Base-by-base conservation (phyloP, 805 yeast species). In the Naumovozyma dairenensis region DNA sequence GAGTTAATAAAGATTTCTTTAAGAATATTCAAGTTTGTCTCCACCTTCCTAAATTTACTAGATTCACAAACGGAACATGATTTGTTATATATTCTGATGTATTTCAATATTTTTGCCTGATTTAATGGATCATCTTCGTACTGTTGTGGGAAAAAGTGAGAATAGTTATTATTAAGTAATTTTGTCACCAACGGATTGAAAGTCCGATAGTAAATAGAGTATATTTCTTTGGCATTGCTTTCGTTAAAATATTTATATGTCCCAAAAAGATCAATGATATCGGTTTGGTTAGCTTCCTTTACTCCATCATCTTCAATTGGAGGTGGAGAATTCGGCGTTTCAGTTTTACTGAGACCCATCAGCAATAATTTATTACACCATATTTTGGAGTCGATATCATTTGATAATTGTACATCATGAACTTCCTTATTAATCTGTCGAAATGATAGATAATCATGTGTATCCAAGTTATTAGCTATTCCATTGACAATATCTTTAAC, bases 1-100 rank as follows among this genome's bases (percentile, higher is more conserved):
- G 92, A 82, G 49, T 71, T 79, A 26, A 80, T 78, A 49, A 84
- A 82, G 14, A 82, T 62, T 46, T 80, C 89, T 33, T 46, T 48
- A 7, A 55, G 31, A 20, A 53, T 43, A 12, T 40, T 43, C 10
- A 46, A 34, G 24, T 50, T 46, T n/a, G 44, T 46, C 13, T 40
- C 32, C 4, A 46, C 42, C 25, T 42, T 41, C 7, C 29, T 38
- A 31, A 31, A 52, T 16, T 41, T 42, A 3, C 40, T 36, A 18
- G 15, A 24, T 36, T 48, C 55, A 24, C 26, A 24, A 25, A 42
- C 45, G 5, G 20, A 25, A 29, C 48, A 49, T 6, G 51, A 46
- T 12, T 41, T 31, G 31, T 47, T 49, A 31, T 42, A 56, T 16
- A 31, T 37, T 12, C 35, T 15, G 13, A 56, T 40, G 26, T 43